Conservation (phyloP, 306 rosid species). For the Cucurbita maxima region DNA sequence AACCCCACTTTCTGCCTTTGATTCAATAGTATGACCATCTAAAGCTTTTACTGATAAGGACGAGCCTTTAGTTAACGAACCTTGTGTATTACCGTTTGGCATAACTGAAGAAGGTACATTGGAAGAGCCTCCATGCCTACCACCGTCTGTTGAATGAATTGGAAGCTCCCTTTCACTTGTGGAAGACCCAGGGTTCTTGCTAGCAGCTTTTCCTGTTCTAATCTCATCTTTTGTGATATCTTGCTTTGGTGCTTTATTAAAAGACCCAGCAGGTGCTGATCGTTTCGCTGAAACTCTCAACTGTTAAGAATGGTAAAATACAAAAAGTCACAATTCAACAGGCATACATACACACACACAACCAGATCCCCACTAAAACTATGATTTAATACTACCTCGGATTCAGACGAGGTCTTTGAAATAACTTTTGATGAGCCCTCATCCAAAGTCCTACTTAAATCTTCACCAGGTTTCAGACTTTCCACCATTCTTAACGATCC, state of each 20-base stretch:
- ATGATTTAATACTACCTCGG: constrained; percentile 45
- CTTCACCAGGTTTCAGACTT: constrained; percentile 57
- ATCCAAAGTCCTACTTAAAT: constrained; percentile 36
- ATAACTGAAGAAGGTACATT: constrained; percentile 32
- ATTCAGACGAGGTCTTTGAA: constrained; percentile 25
- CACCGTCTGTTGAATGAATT: constrained; percentile 34
- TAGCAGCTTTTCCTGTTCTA: constrained; percentile 59
- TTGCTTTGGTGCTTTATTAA: constrained; percentile 56
- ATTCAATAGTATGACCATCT: constrained; percentile 46
- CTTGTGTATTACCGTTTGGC: constrained; percentile 43
- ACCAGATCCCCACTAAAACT: neutral
- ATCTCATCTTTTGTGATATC: constrained; percentile 63
- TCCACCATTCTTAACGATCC: constrained; percentile 55
- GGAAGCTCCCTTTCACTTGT: constrained; percentile 47
- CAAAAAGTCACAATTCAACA: constrained; percentile 4
- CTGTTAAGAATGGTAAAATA: constrained; percentile 39
- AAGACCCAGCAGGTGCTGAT: constrained; percentile 39
- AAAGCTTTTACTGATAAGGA: constrained; percentile 26
- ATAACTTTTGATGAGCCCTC: constrained; percentile 42
- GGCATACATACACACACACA: neutral
- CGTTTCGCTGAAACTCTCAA: constrained; percentile 51
- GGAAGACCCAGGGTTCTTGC: constrained; percentile 39
- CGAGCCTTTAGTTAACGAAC: constrained; percentile 35
- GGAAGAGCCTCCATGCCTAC: constrained; percentile 34
- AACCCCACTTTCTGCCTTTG: constrained; percentile 49